Percentiles rank a stretch among this genome's conserved stretches.
Evolutionary conservation across 495 filamentous ascomycete genomes (phyloP).

Genomic region (Xylaria scruposa): DNA sequence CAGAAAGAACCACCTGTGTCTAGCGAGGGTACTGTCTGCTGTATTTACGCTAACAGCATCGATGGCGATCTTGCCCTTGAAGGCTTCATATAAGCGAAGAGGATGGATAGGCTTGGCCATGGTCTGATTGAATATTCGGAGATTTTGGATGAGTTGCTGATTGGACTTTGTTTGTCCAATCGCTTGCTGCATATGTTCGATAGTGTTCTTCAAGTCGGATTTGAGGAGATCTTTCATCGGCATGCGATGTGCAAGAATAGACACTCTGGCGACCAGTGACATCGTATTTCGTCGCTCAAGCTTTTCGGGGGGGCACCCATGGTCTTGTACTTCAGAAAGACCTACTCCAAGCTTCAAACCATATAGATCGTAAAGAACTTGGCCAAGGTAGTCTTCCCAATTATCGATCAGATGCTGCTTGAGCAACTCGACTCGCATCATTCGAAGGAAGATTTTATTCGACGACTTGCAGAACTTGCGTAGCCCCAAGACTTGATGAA

Average conservation of each 20-base stretch:
- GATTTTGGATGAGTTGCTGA: conserved; percentile 74
- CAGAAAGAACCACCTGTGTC: conserved; percentile 91
- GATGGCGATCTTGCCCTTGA: conserved; percentile 74
- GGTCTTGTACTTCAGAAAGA: conserved; percentile 71
- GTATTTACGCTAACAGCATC: conserved; percentile 60
- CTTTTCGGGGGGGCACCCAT: conserved; percentile 74
- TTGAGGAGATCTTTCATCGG: conserved; percentile 91
- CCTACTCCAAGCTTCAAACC: conserved; percentile 79
- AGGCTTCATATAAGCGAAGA: conserved; percentile 74
- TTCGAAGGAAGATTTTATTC: conserved; percentile 83
- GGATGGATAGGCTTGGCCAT: conserved; percentile 83
- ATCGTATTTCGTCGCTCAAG: conserved; percentile 78
- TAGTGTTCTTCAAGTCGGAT: conserved; percentile 81
- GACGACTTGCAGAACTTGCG: conserved; percentile 86
- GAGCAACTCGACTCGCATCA: conserved; percentile 83
- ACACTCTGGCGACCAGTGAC: conserved; percentile 80
- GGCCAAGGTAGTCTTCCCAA: conserved; percentile 79
- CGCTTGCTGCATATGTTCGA: conserved; percentile 84
- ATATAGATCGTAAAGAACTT: conserved; percentile 88
- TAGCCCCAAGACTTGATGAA: conserved; percentile 86
- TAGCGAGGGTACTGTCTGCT: conserved; percentile 65
- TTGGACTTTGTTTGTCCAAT: conserved; percentile 67
- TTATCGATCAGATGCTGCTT: conserved; percentile 67
- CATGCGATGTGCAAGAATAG: conserved; percentile 79
- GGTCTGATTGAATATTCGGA: conserved; percentile 74